Evolutionary conservation across 2,329 filamentous ascomycete species (phyloP), one percentile per base, ranked within the genome.

Genomic region (Colletotrichum zoysiae): DNA sequence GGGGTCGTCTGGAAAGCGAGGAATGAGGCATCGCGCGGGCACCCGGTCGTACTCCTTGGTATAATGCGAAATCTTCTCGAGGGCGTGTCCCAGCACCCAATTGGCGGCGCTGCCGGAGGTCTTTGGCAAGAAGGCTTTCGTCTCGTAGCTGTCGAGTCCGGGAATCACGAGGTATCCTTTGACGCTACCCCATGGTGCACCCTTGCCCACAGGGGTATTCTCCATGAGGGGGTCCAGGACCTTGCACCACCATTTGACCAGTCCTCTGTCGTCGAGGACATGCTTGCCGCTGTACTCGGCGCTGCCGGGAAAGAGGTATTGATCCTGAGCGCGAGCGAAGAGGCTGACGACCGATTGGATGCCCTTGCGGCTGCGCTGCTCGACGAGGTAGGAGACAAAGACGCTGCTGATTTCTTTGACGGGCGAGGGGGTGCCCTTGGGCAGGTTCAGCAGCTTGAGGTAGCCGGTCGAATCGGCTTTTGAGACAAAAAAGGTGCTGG

Each of bases 381-480:
- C 87, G 35, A 96, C 86, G 0, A 99, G 86, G 82, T 93, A 93
- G 14, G 88, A 85, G 30, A 99, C 81, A 75, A 98, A 97, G 0
- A 90, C 88, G 6, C 90, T 89, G 59, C 91, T 92, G 56, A 97
- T 88, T 42, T 90, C 86, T 74, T 93, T 90, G 61, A 97, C 87
- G 0, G 94, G 94, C 4, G 93, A 96, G 0, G 89, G 85, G 0
- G 87, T 85, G n/a, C 88, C 86, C 75, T 84, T 88, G 20, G 91
- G 88, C 0, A 93, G 84, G 23, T 88, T 83, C 46, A 95, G 84
- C 2, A 92, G 85, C 75, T 91, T 86, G 12, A 98, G 84, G 79
- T 94, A 97, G 33, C 97, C 96, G 0, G 95, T 98, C 12, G 96
- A 98, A 83, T 99, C 96, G 60, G 96, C 96, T 82, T 99, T 99